Base-by-base conservation (phyloP, 2,329 filamentous ascomycete genomes). In the Fusarium pseudograminearum region DNA sequence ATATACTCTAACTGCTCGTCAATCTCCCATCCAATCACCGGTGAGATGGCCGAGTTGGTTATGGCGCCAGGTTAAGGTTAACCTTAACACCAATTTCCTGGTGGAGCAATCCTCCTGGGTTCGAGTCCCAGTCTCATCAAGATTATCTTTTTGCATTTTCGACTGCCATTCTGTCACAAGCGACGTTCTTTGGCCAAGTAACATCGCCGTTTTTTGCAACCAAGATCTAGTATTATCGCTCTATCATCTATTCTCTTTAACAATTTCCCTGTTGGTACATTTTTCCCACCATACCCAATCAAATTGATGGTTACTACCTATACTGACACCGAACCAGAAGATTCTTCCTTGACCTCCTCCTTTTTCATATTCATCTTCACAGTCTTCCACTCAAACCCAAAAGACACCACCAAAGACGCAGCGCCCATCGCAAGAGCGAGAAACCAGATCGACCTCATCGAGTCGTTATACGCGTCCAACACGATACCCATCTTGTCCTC, bases 31-130 rank as follows among this genome's bases (percentile, higher is more conserved):
- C 57, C 58, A 63, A 63, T 63, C 48, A 63, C 14, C 42, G 60
- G 60, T 63, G 60, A 63, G 60, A 63, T 63, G 60, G 60, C 60
- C 60, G 60, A 63, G 60, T 63, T 63, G 60, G 60, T 63, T 63
- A 63, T 63, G 60, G 60, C 60, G 60, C 60, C 60, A 63, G 60
- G 60, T 63, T 63, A 63, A 63, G 60, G 60, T 63, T 47, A 63
- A 62, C 60, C 60, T 63, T 62, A 33, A 62, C 57, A 62, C 57
- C 11, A 55, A 62, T 62, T 62, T 62, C 60, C 60, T 62, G 60
- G 60, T 63, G 60, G 60, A 62, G 59, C 59, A 62, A 62, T 62
- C 59, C 59, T 62, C 59, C 59, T 62, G 59, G 59, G 59, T 63
- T 63, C 60, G 58, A 63, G 60, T 63, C 60, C 60, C 60, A 63